Conservation (phyloP, 2,329 filamentous ascomycete genomes). For the Neofusicoccum sp. region DNA sequence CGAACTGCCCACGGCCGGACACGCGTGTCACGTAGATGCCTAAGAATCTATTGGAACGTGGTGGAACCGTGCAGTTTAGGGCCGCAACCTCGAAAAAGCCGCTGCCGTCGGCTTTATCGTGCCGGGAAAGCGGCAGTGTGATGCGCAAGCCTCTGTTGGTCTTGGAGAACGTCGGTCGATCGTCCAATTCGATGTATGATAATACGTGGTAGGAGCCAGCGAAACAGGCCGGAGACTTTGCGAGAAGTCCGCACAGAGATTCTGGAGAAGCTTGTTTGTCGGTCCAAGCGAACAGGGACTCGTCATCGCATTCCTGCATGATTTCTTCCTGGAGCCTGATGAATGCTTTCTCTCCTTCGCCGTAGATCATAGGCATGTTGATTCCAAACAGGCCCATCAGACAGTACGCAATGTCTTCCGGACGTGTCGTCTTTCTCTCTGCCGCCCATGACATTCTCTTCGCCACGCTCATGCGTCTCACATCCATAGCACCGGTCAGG, state of each 20-base stretch:
- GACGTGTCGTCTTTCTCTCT: neutral
- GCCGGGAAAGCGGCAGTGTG: neutral
- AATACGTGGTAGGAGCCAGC: neutral
- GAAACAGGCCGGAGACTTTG: neutral
- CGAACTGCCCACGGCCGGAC: no score
- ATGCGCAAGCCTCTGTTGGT: constrained; percentile 1
- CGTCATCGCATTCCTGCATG: constrained; percentile 4
- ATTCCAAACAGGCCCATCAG: constrained; percentile 22
- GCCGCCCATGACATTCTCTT: constrained; percentile 21
- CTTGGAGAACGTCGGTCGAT: neutral
- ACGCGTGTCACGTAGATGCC: no score
- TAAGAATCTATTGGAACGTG: no score
- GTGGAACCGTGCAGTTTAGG: neutral
- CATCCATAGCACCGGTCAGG: neutral
- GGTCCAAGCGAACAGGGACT: constrained; percentile 18
- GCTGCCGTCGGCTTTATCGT: neutral
- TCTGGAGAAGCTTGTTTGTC: neutral
- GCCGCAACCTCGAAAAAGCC: neutral
- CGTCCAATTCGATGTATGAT: no score
- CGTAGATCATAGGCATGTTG: constrained; percentile 22
- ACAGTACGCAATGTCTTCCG: constrained; percentile 19
- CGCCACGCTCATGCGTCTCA: neutral
- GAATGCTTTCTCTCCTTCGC: constrained; percentile 23
- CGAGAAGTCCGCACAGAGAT: neutral
- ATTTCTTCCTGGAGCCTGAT: constrained; percentile 23